phyloP scores from a whole-genome alignment of 352 stramenopile genomes.

The Phytopythium oedochilum region DNA sequence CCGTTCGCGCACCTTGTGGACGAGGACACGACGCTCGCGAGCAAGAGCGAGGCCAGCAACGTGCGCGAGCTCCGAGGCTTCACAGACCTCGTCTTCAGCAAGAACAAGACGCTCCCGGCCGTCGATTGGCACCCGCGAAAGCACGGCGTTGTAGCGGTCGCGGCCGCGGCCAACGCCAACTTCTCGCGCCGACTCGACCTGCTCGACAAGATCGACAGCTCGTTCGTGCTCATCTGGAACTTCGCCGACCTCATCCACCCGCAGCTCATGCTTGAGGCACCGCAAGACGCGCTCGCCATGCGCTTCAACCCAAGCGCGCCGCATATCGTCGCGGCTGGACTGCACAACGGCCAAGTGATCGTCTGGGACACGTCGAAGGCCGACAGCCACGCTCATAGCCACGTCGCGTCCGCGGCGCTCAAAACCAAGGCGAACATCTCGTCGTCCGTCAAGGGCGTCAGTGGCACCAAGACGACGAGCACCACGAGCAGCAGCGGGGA shows the following conservation, averaged over 20 bases:
- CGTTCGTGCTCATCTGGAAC: conserved; percentile 93
- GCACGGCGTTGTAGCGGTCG: conserved; percentile 86
- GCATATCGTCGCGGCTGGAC: conserved; percentile 72
- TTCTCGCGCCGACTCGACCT: conserved; percentile 73
- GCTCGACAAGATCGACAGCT: conserved; percentile 72
- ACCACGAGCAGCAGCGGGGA: conserved; percentile 6
- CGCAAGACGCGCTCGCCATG: conserved; percentile 87
- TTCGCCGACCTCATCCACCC: conserved; percentile 94
- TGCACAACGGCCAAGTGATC: conserved; percentile 88
- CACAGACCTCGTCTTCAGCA: conserved; percentile 92
- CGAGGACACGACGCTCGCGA: conserved; percentile 50
- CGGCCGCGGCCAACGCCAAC: conserved; percentile 78
- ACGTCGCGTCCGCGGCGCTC: conserved; percentile 36
- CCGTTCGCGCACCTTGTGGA: conserved; percentile 68
- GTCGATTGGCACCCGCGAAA: conserved; percentile 92
- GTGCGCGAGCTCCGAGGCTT: conserved; percentile 92
- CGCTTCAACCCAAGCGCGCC: conserved; percentile 88
- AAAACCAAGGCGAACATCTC: conserved; percentile 24
- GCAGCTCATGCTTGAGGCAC: conserved; percentile 89
- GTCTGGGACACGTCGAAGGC: conserved; percentile 90
- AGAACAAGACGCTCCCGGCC: conserved; percentile 85
- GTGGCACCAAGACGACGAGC: background rate
- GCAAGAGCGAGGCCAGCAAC: conserved; percentile 83
- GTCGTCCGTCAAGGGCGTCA: conserved; percentile 12
- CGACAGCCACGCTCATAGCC: conserved; percentile 48